These are phyloP conservation scores for Spergularia bocconei DNA, from an alignment of 148 eudicot species.

Conservation along the genomic window DNA sequence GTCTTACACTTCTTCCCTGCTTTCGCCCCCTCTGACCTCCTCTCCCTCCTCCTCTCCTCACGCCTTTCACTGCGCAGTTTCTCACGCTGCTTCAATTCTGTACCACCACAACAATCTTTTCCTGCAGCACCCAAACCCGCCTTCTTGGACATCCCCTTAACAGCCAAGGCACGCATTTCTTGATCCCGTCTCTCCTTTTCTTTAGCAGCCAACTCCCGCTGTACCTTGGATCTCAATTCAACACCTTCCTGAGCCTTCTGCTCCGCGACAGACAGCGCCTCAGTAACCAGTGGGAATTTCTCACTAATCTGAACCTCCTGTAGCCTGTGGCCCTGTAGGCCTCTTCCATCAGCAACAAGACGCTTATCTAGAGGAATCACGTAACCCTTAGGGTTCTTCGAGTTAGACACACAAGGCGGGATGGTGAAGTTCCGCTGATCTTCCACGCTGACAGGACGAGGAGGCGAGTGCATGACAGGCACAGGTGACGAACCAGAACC, in stretches of 20 bases:
- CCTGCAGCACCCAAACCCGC: slow-evolving; percentile 47
- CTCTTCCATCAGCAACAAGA: slow-evolving; percentile 14
- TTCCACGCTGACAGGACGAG: slow-evolving; percentile 85
- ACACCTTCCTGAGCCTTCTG: neutral
- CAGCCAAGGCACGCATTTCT: slow-evolving; percentile 69
- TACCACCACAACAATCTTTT: slow-evolving; percentile 38
- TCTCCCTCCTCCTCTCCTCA: slow-evolving; percentile 66
- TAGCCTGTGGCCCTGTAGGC: no score
- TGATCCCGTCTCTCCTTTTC: slow-evolving; percentile 64
- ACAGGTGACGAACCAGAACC: slow-evolving; percentile 91
- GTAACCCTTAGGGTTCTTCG: slow-evolving; percentile 91
- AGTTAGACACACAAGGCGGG: slow-evolving; percentile 85
- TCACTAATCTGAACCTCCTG: slow-evolving; percentile 73
- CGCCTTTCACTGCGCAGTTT: slow-evolving; percentile 45
- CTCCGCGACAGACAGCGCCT: slow-evolving; percentile 44
- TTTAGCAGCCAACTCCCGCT: slow-evolving; percentile 62
- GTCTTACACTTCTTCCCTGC: slow-evolving; percentile 84
- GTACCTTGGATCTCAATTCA: slow-evolving; percentile 60
- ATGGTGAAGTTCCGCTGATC: slow-evolving; percentile 87
- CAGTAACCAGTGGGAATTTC: slow-evolving; percentile 73
- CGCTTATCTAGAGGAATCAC: slow-evolving; percentile 81
- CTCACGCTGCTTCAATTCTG: slow-evolving; percentile 14
- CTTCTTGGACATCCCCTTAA: slow-evolving; percentile 69
- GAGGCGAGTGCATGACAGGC: slow-evolving; percentile 82
- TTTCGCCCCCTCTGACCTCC: slow-evolving; percentile 67